Evolutionary conservation across 2,329 filamentous ascomycete species (phyloP).

Genomic region (Pseudogymnoascus sp.): DNA sequence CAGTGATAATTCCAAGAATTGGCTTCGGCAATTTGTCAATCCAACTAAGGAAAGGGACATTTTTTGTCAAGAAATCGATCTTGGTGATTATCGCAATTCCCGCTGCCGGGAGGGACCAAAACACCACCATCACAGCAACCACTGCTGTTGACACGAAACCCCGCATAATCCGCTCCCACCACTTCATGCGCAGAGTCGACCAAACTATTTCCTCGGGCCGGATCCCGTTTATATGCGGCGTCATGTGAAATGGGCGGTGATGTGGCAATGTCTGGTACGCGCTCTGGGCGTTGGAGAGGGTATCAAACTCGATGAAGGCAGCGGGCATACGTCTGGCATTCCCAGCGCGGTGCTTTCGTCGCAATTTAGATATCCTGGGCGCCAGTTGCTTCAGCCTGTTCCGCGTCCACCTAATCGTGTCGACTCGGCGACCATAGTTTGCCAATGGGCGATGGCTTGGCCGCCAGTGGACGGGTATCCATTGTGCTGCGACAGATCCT

Average conservation of each 20-base stretch:
- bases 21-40: constrained; percentile 45
- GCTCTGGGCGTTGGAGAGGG: constrained; percentile 51
- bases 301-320: constrained; percentile 58
- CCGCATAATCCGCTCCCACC: constrained; percentile 52
- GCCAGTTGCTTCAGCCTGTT: constrained; percentile 26
- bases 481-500: constrained; percentile 30
- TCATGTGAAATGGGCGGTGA: constrained; percentile 54
- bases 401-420: constrained; percentile 31
- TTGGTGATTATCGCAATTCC: constrained; percentile 57
- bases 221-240: constrained; percentile 50
- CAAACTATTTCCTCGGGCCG: constrained; percentile 56
- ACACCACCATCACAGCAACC: constrained; percentile 50
- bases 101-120: constrained; percentile 62
- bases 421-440: constrained; percentile 29
- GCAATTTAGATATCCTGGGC: constrained; percentile 25
- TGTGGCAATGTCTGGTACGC: constrained; percentile 58
- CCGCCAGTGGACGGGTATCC: constrained; percentile 26
- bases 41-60: constrained; percentile 47
- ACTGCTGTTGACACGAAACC: constrained; percentile 42
- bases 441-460: constrained; percentile 29
- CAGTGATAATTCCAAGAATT: constrained; percentile 53
- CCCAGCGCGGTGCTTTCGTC: constrained; percentile 32
- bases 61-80: constrained; percentile 44
- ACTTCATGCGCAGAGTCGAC: constrained; percentile 54
- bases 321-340: constrained; percentile 47